phyloP scores from a whole-genome alignment of 2,329 filamentous ascomycete genomes.

The Amauroascus niger region DNA sequence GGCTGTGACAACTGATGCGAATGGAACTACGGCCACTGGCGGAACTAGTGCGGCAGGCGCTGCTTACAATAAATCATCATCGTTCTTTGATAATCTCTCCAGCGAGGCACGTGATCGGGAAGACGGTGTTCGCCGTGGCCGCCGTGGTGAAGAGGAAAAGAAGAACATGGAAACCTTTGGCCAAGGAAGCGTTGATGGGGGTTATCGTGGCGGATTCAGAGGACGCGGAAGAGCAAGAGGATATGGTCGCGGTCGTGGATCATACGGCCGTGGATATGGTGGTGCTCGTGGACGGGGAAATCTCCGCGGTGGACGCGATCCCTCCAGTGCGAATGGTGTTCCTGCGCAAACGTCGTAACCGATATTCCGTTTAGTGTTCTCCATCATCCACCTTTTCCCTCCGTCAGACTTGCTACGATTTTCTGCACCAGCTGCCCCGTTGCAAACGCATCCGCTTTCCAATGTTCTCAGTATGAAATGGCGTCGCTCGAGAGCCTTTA shows the following conservation, averaged over 20 bases:
- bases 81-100: conserved; percentile 98
- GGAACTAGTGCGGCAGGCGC: conserved; percentile 30
- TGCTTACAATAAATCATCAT: conserved; percentile 76
- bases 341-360: conserved; percentile 19
- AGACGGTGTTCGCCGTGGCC: conserved; percentile 62
- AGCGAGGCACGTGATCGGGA: conserved; percentile 85
- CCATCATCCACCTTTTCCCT: not conserved
- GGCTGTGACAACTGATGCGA: conserved; percentile 29
- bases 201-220: conserved; percentile 69
- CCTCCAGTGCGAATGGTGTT: conserved; percentile 33
- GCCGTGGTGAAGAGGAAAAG: conserved; percentile 84
- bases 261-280: conserved; percentile 40
- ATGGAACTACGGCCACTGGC: conserved; percentile 27
- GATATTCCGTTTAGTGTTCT: not conserved
- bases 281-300: conserved; percentile 37
- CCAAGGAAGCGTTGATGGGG: conserved; percentile 83
- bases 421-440: not conserved
- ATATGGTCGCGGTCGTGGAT: conserved; percentile 40
- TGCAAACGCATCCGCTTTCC: not conserved
- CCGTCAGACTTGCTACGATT: not conserved
- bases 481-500: not conserved
- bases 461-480: not conserved
- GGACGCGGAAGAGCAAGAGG: conserved; percentile 55
- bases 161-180: conserved; percentile 98
- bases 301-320: conserved; percentile 34